Evolutionary conservation across 192 early-diverging fungal species (phyloP), one percentile per base, ranked within the genome.

Genomic region (Coemansia sp.): DNA sequence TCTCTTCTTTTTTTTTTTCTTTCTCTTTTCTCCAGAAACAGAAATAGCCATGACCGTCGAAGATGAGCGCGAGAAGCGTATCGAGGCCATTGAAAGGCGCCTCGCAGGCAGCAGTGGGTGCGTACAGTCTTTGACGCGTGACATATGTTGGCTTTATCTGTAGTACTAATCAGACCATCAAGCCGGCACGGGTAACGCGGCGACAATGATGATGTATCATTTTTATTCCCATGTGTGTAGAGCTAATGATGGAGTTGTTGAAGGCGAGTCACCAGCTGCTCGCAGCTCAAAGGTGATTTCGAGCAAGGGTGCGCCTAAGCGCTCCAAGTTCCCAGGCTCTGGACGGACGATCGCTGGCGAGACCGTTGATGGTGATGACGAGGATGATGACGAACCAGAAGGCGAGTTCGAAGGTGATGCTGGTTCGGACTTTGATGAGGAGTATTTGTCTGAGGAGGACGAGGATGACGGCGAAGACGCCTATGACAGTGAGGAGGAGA

Each of bases 321-420:
- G 35, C 20, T 8, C 53, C 35, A 70, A 67, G 56, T 79, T 79
- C 56, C 76, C 76, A 20, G 76, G 76, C 44, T 44, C 61, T 12
- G 76, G 76, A 22, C 71, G 63, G 49, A 40, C 76, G 11, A 53
- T 79, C 0, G 66, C 71, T 55, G 65, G 49, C 1, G 44, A 43
- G 4, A 32, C 41, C 16, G 61, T 58, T 7, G 71, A 65, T 8
- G 61, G 63, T 4, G 66, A 65, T 11, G 69, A 74, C 29, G 63
- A 64, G 40, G 64, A 70, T 1, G 64, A 60, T 27, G 40, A 74
- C 30, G 43, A 53, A 11, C 47, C 32, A 44, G 70, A 73, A 2
- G 53, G 29, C 3, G 53, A 34, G 29, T 7, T 56, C n/a, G 61
- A 29, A 10, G 40, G 61, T 13, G 61, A 62, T 30, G 61, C 22